These are phyloP conservation scores for Candida suzukii DNA, from an alignment of 805 yeast species.

Conservation along the genomic window DNA sequence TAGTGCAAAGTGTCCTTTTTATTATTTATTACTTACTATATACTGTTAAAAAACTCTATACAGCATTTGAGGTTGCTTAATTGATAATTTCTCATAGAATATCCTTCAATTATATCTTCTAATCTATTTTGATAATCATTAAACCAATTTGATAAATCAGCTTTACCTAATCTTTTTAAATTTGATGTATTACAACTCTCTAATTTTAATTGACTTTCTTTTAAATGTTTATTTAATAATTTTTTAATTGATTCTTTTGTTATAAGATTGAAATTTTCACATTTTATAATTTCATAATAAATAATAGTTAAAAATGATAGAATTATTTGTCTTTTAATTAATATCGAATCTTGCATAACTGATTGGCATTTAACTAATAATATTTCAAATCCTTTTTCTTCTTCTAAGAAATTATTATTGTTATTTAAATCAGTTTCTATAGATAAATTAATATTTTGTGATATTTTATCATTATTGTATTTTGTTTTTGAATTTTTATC, in stretches of 20 bases:
- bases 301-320: constrained; percentile 20
- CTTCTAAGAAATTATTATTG: background rate
- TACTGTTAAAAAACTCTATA: constrained; percentile 9
- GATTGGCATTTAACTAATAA: constrained; percentile 9
- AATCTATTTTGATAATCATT: constrained; percentile 10
- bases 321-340: constrained; percentile 30
- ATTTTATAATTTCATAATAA: constrained; percentile 9
- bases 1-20: too few species aligned
- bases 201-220: constrained; percentile 18
- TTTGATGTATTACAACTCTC: constrained; percentile 16
- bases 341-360: constrained; percentile 26
- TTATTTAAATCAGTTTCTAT: too few species aligned
- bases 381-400: constrained; percentile 16
- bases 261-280: constrained; percentile 4
- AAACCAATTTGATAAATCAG: constrained; percentile 16
- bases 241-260: constrained; percentile 15
- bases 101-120: constrained; percentile 18
- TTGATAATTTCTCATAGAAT: constrained; percentile 21
- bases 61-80: constrained; percentile 14
- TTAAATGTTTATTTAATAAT: constrained; percentile 8
- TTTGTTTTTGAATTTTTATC: too few species aligned
- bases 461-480: too few species aligned
- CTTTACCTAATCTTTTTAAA: constrained; percentile 11
- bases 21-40: background rate
- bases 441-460: too few species aligned